Base-by-base conservation (phyloP, 2,329 filamentous ascomycete genomes). In the Colletotrichum truncatum region DNA sequence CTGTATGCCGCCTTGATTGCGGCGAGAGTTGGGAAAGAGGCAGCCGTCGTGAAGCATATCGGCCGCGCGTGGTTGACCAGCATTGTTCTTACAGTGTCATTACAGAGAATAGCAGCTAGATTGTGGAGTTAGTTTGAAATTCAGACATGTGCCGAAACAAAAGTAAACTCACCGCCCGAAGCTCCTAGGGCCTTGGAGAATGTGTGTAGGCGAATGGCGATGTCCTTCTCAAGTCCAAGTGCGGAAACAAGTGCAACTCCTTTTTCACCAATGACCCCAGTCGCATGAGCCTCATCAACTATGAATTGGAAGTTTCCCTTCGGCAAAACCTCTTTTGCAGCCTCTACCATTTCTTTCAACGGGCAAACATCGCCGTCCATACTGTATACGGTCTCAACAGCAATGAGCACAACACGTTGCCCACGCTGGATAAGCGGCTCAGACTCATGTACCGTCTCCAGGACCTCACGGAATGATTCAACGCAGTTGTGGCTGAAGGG, bases 271-370 rank as follows among this genome's bases (percentile, higher is more conserved):
- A 85, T 80, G 0, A 84, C 75, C 0, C 86, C 86, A 12, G 78
- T 83, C 0, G 80, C 78, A 69, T 88, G 86, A 0, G 86, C 85
- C 66, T 89, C 86, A 66, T 89, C 86, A 0, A 88, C 78, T 11
- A 87, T 73, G 30, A 88, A 80, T 67, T 86, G 80, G 3, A 77
- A 81, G 66, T 80, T 81, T 0, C 75, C 78, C 0, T 58, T 32
- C 1, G 72, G 73, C 6, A 76, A 74, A 0, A 78, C n/a, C 10
- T 78, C 73, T 9, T 78, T 72, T 2, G 74, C 75, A 9, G 72
- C 63, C 0, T 78, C 68, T 1, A 83, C 67, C 6, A 84, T 68
- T 28, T 80, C 77, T 16, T 59, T 38, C 8, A 84, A 57, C 0
- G 81, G 81, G 30, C 74, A 76, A 0, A 82, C 48, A 62, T 84